Percentiles rank a stretch among this genome's conserved stretches.
Conservation (phyloP, 805 yeast species). For the Candida tammaniensis region DNA sequence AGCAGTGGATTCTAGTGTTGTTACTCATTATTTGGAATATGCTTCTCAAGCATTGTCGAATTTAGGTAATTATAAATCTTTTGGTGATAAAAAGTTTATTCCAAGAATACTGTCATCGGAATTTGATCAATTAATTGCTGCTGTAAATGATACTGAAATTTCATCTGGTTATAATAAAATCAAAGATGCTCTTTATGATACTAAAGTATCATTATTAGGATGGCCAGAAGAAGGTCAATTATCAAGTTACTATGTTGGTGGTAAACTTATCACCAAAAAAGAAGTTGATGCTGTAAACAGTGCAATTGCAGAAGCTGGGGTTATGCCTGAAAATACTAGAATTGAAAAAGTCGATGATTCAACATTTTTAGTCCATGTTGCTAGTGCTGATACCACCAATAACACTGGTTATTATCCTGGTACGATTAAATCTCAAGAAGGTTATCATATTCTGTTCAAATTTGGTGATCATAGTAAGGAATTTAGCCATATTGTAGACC, state of each 20-base stretch:
- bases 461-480: conserved; percentile 80
- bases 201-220: conserved; percentile 55
- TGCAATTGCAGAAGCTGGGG: conserved; percentile 58
- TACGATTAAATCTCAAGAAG: conserved; percentile 29
- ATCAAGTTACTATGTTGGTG: conserved; percentile 65
- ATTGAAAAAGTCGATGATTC: conserved; percentile 52
- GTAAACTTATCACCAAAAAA: conserved; percentile 41
- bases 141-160: conserved; percentile 30
- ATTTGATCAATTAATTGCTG: conserved; percentile 46
- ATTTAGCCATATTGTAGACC: conserved; percentile 55
- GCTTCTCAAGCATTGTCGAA: conserved; percentile 73
- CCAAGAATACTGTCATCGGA: conserved; percentile 54
- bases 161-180: conserved; percentile 33
- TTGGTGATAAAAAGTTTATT: conserved; percentile 84
- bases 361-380: conserved; percentile 61
- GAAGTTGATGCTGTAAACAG: conserved; percentile 69
- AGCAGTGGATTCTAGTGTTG: conserved; percentile 19
- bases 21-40: conserved; percentile 58
- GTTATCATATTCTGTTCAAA: conserved; percentile 45
- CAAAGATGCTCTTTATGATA: conserved; percentile 49
- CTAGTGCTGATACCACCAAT: conserved; percentile 56
- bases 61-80: conserved; percentile 78
- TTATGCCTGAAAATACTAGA: conserved; percentile 80
- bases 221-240: conserved; percentile 76
- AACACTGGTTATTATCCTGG: conserved; percentile 53